These are phyloP conservation scores for Scenedesmus sp. DNA, from an alignment of 163 green algal species.

Conservation along the genomic window DNA sequence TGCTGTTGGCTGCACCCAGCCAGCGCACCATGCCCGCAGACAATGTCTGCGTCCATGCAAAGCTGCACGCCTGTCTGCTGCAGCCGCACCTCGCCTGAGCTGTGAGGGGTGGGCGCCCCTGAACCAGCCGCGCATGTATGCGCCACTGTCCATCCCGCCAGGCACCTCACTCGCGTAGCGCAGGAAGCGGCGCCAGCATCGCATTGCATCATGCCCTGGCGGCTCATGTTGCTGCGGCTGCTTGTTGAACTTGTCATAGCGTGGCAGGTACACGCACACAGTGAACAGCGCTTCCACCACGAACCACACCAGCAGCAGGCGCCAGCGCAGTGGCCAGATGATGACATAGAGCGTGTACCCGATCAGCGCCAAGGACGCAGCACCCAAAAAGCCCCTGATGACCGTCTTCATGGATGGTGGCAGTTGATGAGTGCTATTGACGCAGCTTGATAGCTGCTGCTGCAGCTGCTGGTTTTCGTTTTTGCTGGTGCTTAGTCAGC, in stretches of 20 bases:
- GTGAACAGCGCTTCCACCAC: conserved; percentile 1
- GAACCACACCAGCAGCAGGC: not conserved
- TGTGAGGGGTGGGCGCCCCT: not conserved
- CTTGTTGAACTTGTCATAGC: conserved; percentile 29
- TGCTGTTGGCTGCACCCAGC: too few species aligned
- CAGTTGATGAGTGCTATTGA: not conserved
- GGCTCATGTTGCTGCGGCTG: conserved; percentile 29
- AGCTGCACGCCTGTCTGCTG: too few species aligned
- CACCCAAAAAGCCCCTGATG: not conserved
- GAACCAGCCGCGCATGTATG: conserved; percentile 39
- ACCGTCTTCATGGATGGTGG: not conserved
- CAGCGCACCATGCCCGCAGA: too few species aligned
- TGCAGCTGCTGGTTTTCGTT: not conserved
- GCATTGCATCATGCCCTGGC: not conserved
- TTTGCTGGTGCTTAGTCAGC: not conserved
- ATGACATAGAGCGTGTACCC: not conserved
- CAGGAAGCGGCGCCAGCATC: conserved; percentile 18
- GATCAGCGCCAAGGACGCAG: not conserved
- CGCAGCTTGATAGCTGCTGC: not conserved
- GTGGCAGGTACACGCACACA: not conserved
- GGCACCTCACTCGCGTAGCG: not conserved
- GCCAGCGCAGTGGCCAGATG: conserved; percentile 31
- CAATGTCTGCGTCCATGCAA: too few species aligned
- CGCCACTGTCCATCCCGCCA: conserved; percentile 14
- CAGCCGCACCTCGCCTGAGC: conserved; percentile 8